Conservation (phyloP, 2,329 filamentous ascomycete genomes). For the Cytospora paraplurivora region DNA sequence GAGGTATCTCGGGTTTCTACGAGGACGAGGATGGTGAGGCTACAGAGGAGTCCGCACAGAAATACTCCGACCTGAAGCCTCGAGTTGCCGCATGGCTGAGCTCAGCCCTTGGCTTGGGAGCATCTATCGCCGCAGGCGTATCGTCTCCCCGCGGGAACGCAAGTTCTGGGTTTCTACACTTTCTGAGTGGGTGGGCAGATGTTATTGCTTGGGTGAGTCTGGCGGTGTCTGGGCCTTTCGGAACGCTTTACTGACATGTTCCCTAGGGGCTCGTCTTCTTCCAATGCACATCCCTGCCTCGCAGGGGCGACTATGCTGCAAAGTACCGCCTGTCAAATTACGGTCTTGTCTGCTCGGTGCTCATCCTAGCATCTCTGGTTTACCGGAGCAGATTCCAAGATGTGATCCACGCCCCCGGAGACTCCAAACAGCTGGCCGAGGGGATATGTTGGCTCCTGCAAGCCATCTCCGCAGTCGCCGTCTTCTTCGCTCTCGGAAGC, state of each 20-base stretch:
- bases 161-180: background rate
- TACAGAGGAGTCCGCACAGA: slow-evolving; percentile 38
- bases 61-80: slow-evolving; percentile 36
- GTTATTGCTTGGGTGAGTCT: slow-evolving; percentile 33
- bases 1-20: slow-evolving; percentile 34
- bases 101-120: slow-evolving; percentile 33
- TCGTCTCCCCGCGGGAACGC: slow-evolving; percentile 19
- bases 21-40: slow-evolving; percentile 39
- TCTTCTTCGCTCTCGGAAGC: slow-evolving; percentile 35
- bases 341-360: slow-evolving; percentile 34
- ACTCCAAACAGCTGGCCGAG: slow-evolving; percentile 22
- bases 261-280: slow-evolving; percentile 33
- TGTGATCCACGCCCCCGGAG: slow-evolving; percentile 29
- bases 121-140: slow-evolving; percentile 33
- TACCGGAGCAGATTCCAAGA: slow-evolving; percentile 35
- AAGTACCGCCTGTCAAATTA: slow-evolving; percentile 35
- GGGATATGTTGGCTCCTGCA: slow-evolving; percentile 36
- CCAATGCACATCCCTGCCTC: slow-evolving; percentile 37
- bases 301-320: slow-evolving; percentile 34
- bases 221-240: background rate
- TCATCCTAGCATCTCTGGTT: slow-evolving; percentile 33
- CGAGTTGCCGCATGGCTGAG: slow-evolving; percentile 34
- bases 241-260: slow-evolving; percentile 9
- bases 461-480: slow-evolving; percentile 31
- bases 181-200: slow-evolving; percentile 31